phyloP scores from a whole-genome alignment of 306 rosid species.

The Oxytropis ochrocephala region DNA sequence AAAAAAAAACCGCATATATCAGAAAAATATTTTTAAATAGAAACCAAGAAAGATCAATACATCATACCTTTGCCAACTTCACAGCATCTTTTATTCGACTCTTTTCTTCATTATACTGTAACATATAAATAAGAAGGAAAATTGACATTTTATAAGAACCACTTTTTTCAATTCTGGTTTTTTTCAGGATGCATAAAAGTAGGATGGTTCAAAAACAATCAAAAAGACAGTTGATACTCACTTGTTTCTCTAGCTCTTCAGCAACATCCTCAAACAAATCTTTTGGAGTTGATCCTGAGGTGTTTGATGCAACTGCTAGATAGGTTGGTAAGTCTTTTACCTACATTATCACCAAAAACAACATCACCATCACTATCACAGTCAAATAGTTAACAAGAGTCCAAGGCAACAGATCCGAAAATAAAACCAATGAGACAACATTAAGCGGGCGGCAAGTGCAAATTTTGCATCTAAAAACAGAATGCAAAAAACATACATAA shows the following conservation, averaged over 20 bases:
- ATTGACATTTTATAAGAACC: constrained; percentile 15
- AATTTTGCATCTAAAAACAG: neutral
- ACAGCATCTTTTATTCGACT: constrained; percentile 64
- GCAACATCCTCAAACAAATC: constrained; percentile 83
- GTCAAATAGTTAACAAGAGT: neutral
- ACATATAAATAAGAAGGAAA: constrained; percentile 6
- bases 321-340: constrained; percentile 74
- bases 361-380: neutral
- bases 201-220: constrained; percentile 18
- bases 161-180: neutral
- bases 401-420: constrained; percentile 13
- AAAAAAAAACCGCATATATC: constrained; percentile 13
- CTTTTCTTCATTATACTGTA: constrained; percentile 80
- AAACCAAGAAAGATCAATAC: constrained; percentile 17
- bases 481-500: neutral
- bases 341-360: constrained; percentile 30
- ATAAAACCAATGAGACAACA: constrained; percentile 1
- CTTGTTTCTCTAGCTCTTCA: constrained; percentile 86
- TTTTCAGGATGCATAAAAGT: constrained; percentile 11
- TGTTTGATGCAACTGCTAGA: constrained; percentile 71
- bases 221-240: constrained; percentile 28
- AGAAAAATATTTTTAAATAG: constrained; percentile 1
- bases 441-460: neutral
- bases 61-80: constrained; percentile 79
- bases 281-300: constrained; percentile 84